phyloP scores from a whole-genome alignment of 768 basidiomycete species.

The Collybia sordida region DNA sequence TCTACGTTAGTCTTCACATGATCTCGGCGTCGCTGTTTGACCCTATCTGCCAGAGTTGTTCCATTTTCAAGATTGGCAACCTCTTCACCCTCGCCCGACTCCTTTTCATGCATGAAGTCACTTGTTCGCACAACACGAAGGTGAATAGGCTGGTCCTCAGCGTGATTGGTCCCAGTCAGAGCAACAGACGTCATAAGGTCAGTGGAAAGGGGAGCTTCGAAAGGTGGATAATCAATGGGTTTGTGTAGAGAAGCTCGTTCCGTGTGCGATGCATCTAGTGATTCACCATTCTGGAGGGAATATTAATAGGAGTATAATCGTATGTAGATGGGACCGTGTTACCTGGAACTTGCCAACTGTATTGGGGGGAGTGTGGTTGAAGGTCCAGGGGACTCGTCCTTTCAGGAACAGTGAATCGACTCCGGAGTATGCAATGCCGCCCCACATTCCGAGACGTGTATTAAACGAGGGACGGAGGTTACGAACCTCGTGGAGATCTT shows the following conservation, averaged over 20 bases:
- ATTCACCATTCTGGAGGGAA: constrained; percentile 17
- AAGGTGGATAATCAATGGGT: constrained; percentile 84
- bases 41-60: constrained; percentile 30
- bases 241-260: constrained; percentile 60
- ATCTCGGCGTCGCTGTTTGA: constrained; percentile 39
- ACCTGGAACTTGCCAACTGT: constrained; percentile 24
- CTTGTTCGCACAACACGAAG: constrained; percentile 57
- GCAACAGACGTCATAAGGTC: constrained; percentile 90
- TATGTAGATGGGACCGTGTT: background rate
- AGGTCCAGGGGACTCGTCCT: constrained; percentile 91
- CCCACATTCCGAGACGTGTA: constrained; percentile 75
- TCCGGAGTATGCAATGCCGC: constrained; percentile 88
- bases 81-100: constrained; percentile 15
- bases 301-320: background rate
- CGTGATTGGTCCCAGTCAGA: constrained; percentile 92
- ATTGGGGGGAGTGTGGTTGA: constrained; percentile 57
- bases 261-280: constrained; percentile 71
- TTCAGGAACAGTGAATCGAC: constrained; percentile 82
- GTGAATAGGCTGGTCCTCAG: constrained; percentile 95
- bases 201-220: constrained; percentile 87
- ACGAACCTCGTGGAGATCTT: constrained; percentile 85
- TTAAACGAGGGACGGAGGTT: constrained; percentile 91
- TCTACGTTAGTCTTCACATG: constrained; percentile 78
- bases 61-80: constrained; percentile 12
- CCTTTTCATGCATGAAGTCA: constrained; percentile 24